Percentiles rank a stretch among this genome's conserved stretches.
Conservation (phyloP, 2,329 filamentous ascomycete genomes). For the Aspergillus sergii region DNA sequence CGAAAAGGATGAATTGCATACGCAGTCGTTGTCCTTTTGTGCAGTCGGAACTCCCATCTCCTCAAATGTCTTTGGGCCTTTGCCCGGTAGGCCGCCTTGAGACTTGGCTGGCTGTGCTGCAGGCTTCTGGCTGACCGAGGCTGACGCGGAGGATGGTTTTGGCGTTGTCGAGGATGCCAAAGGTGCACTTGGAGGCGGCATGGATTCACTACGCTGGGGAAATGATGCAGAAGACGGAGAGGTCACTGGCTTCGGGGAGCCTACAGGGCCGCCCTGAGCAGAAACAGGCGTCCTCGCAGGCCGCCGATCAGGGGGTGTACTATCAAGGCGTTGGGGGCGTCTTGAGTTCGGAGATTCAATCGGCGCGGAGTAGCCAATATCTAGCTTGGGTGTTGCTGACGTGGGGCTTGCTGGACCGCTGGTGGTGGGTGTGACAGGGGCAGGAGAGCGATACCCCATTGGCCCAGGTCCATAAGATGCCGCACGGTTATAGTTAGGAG, state of each 20-base stretch:
- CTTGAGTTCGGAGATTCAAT: constrained; percentile 40
- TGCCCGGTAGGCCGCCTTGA: constrained; percentile 53
- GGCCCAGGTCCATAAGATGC: constrained; percentile 35
- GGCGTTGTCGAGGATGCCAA: constrained; percentile 46
- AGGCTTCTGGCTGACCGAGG: constrained; percentile 41
- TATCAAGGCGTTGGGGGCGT: constrained; percentile 34
- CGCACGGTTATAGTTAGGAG: constrained; percentile 37
- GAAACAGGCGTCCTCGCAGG: constrained; percentile 36
- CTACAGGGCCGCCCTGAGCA: constrained; percentile 24
- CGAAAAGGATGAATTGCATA: constrained; percentile 51
- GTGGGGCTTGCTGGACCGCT: constrained; percentile 34
- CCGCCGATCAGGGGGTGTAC: constrained; percentile 31
- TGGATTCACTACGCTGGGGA: constrained; percentile 36
- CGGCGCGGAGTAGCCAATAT: constrained; percentile 53
- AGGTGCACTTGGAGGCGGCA: constrained; percentile 36
- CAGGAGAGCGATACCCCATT: constrained; percentile 38
- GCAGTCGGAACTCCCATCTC: constrained; percentile 92
- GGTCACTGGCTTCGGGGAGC: constrained; percentile 28
- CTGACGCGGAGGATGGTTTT: constrained; percentile 29
- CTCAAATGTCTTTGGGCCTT: constrained; percentile 93
- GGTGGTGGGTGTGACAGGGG: constrained; percentile 35
- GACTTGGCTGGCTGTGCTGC: constrained; percentile 31
- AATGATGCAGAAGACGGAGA: constrained; percentile 37
- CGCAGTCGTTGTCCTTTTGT: constrained; percentile 87
- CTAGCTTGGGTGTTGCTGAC: constrained; percentile 40